Base-by-base conservation (phyloP, 805 yeast genomes). In the Kodamaea kaohsiungensis region DNA sequence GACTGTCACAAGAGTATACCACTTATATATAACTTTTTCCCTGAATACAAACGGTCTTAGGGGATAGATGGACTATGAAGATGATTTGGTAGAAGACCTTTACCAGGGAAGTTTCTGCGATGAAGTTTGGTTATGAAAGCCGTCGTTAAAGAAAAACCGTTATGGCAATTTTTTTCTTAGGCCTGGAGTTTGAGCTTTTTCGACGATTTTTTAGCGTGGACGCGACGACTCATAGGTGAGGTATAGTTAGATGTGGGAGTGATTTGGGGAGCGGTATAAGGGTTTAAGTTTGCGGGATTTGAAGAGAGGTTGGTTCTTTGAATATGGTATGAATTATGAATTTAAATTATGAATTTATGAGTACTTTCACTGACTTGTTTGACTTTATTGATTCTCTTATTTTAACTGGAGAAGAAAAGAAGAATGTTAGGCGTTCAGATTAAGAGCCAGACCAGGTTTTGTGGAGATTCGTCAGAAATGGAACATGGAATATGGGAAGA, bases 161-260 rank as follows among this genome's bases (percentile, higher is more conserved):
- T 40, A 40, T 40, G 45, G 45, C 45, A 40, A 40, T 40, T 40
- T 40, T 40, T 40, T 40, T 19, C 19, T 40, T 3, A 4, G 25
- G 45, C 13, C 45, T 40, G 13, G 25, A 17, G 17, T 40, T 40
- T n/a, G 25, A 9, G 22, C n/a, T 16, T 40, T 40, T 40, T 40
- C 45, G 45, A 40, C 45, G 45, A 40, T 40, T 40, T 40, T 40
- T 40, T 40, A 16, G 48, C 40, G 53, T 39, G 22, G 35, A 30
- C 35, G 35, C 35, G 35, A 30, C 35, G 35, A 30, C 35, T 30
- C 13, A 30, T 8, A 30, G 6, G 25, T 22, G 25, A 22, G 25
- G 25, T 22, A 22, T 22, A 4, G 3, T 6, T 22, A 22, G 25
- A 22, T 3, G 6, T 22, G 25, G n/a, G n/a, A n/a, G n/a, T n/a